These are phyloP conservation scores for Wallacemonas sp. DNA, from an alignment of 208 protist species.

Conservation along the genomic window DNA sequence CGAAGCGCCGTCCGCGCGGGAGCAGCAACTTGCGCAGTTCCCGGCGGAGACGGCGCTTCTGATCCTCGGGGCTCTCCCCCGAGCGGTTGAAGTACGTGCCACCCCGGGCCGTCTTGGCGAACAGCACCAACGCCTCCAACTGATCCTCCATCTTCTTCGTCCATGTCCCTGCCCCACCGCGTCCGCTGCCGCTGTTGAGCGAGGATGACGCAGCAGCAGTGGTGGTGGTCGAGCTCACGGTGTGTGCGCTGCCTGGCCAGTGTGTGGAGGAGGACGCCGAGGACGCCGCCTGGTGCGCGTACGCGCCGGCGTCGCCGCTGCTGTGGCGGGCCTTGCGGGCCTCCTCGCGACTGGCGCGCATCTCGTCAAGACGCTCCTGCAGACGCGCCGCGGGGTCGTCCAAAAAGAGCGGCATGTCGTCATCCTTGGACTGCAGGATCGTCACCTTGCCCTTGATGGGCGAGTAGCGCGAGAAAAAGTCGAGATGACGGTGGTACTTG, in stretches of 20 bases:
- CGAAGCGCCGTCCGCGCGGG: constrained; percentile 1
- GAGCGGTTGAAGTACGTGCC: not conserved
- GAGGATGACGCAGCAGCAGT: too few species aligned
- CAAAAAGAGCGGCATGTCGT: constrained; percentile 54
- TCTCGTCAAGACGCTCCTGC: constrained; percentile 23
- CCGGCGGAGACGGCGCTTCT: constrained; percentile 13
- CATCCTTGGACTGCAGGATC: constrained; percentile 41
- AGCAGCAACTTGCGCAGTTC: constrained; percentile 17
- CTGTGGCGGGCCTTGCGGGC: not conserved
- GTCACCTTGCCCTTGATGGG: constrained; percentile 74
- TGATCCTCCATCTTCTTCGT: not conserved
- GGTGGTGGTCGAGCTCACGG: too few species aligned
- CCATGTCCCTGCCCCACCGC: not conserved
- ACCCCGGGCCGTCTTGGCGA: constrained; percentile 8
- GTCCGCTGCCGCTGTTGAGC: too few species aligned
- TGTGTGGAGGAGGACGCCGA: not conserved
- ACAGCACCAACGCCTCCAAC: not conserved
- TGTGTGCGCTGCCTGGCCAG: not conserved
- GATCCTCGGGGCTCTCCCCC: constrained; percentile 1
- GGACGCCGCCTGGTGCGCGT: not conserved
- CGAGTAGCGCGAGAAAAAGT: constrained; percentile 49
- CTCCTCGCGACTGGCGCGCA: not conserved
- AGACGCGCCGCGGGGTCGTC: constrained; percentile 49
- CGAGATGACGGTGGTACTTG: constrained; percentile 78
- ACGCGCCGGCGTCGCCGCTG: too few species aligned